Base-by-base conservation (phyloP, 164 flowering plant species). In the Vitis cinerea region DNA sequence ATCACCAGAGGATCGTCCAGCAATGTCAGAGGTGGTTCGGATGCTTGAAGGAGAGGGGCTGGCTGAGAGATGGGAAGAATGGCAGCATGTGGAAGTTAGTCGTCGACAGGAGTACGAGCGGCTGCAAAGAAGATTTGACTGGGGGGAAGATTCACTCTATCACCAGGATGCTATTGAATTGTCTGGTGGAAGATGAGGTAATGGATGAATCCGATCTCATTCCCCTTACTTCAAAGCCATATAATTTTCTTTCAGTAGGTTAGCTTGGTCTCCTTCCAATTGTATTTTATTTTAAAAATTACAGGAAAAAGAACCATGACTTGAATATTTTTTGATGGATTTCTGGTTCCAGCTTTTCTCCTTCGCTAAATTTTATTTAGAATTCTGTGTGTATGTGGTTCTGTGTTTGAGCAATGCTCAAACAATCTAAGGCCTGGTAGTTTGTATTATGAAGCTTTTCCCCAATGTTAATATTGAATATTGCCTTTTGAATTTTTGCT, bases 21-120 rank as follows among this genome's bases (percentile, higher is more conserved):
- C 85, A 11, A 93, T 95, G 99, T 93, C 98, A 17, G 97, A 90
- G 69, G 98, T 95, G 4, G 99, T 95, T 1, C 75, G 97, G 60
- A 93, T 95, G 99, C 80, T 95, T 19, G 99, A 93, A 81, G 99
- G 98, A 3, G 98, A 95, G 65, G 99, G 99, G 3, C 79, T 94
- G 30, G 93, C 94, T 0, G 93, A 90, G 82, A 84, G 97, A 74
- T 92, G 98, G 99, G 94, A 87, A 71, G 96, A 88, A 62, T 94
- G 99, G 98, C 94, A 91, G 80, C 78, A 85, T 30, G 82, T 87
- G 14, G 99, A 94, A 80, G 87, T 88, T 37, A 79, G 72, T 50
- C 90, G 95, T 11, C 81, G 90, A 64, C 91, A 87, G 64, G 96
- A 94, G 64, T 83, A 84, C 12, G 97, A 91, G 59, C 77, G 94